Base-by-base conservation (phyloP, 2,329 filamentous ascomycete genomes). In the Calonectria pseudoreteaudii region DNA sequence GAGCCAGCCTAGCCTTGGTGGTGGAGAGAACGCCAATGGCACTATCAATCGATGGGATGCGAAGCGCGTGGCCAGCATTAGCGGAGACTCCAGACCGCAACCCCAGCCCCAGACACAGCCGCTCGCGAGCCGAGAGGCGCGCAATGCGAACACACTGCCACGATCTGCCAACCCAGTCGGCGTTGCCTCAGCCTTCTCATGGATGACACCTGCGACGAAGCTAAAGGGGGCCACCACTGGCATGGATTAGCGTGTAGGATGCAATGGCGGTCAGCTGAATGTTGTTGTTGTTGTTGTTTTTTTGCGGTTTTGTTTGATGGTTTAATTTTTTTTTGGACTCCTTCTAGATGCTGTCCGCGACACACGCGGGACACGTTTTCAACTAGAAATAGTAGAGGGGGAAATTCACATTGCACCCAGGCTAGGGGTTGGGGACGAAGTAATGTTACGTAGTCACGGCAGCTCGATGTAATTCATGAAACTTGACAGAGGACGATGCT, bases 151-250 rank as follows among this genome's bases (percentile, higher is more conserved):
- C 52, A 80, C 85, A 23, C 81, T 87, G n/a, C 86, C 91, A 20
- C 90, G 92, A 71, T 89, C 91, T 9, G 88, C 91, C 38, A 98
- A 98, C 81, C 96, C 97, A 0, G 91, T 98, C 23, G 96, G 96
- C 11, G 94, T 94, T n/a, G 96, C 94, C 18, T 97, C 95, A 72
- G 96, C 96, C 3, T 98, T 98, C 86, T 93, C 94, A 16, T 98
- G 96, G 96, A 93, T 98, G 87, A 96, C 94, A 62, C 85, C 88
- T 50, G 77, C 84, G 23, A 82, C 81, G 66, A 84, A 87, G 58
- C 62, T 81, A 41, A 85, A 83, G 77, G 72, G 86, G 3, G 81
- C 86, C 13, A 78, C 84, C 7, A 75, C 82, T 30, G 83, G 82
- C 18, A 77, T 76, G 28, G 79, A 80, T 18, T 80, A 72, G 23